phyloP scores from a whole-genome alignment of 192 early-diverging fungal species.

The Backusella luteola region DNA sequence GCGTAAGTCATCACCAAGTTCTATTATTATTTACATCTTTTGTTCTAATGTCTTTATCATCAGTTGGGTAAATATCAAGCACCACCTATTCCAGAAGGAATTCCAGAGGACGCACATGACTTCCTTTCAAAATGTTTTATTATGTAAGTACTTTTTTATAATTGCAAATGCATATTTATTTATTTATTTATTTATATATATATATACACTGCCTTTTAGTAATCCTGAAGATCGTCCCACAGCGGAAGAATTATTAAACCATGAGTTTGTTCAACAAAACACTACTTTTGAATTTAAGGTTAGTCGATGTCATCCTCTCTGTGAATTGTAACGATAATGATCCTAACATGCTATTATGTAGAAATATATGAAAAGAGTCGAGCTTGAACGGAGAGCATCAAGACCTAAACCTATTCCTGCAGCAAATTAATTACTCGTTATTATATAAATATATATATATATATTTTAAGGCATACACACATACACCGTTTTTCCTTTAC shows the following conservation, averaged over 20 bases:
- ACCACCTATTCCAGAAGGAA: slow-evolving; percentile 76
- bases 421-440: neutral
- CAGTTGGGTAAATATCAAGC: slow-evolving; percentile 77
- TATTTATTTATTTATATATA: neutral
- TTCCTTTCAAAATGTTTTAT: slow-evolving; percentile 79
- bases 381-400: slow-evolving; percentile 23
- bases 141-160: slow-evolving; percentile 43
- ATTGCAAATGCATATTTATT: neutral
- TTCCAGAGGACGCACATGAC: slow-evolving; percentile 65
- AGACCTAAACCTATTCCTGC: neutral
- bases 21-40: neutral
- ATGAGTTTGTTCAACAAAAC: slow-evolving; percentile 68
- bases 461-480: neutral
- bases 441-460: neutral
- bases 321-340: neutral
- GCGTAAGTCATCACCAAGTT: slow-evolving; percentile 31
- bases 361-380: slow-evolving; percentile 22
- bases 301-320: slow-evolving; percentile 8
- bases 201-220: neutral
- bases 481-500: neutral
- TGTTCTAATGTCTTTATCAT: slow-evolving; percentile 54
- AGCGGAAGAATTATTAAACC: slow-evolving; percentile 65
- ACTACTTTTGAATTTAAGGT: slow-evolving; percentile 52
- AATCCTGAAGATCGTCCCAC: slow-evolving; percentile 79
- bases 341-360: neutral